Percentiles rank a stretch among this genome's conserved stretches.
phyloP scores from a whole-genome alignment of 768 basidiomycete species.

The Macrolepiota fuliginosa region DNA sequence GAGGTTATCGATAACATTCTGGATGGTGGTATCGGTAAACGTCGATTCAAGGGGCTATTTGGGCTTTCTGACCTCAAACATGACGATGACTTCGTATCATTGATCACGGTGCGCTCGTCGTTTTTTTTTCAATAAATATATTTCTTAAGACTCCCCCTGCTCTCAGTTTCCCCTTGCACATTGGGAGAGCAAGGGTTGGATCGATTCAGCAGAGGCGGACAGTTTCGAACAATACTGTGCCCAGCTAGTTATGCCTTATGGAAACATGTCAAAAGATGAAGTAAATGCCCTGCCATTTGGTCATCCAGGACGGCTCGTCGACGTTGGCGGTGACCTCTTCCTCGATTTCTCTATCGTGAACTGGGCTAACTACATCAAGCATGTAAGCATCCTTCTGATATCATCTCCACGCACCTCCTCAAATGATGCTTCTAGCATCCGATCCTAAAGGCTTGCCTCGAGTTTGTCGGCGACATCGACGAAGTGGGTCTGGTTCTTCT shows the following conservation, averaged over 20 bases:
- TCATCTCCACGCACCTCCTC: background rate
- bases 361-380: constrained; percentile 75
- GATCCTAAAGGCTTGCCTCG: background rate
- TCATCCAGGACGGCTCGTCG: constrained; percentile 44
- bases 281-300: constrained; percentile 43
- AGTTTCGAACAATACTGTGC: background rate
- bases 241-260: background rate
- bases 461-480: background rate
- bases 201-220: background rate
- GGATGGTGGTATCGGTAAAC: constrained; percentile 39
- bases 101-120: constrained; percentile 50
- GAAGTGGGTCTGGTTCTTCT: background rate
- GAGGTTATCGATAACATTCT: constrained; percentile 61
- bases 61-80: constrained; percentile 65
- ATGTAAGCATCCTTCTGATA: constrained; percentile 17
- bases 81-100: constrained; percentile 74
- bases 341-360: constrained; percentile 63
- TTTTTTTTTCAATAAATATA: constrained; percentile 20
- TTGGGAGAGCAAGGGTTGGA: background rate
- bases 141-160: background rate
- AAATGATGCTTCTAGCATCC: background rate
- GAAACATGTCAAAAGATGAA: background rate
- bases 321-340: constrained; percentile 40
- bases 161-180: constrained; percentile 3
- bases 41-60: constrained; percentile 67